A percentile compares a stretch with the other conserved stretches of the same genome.
Conservation (phyloP, 2,329 filamentous ascomycete genomes). For the Xylariomycetidae sp. region DNA sequence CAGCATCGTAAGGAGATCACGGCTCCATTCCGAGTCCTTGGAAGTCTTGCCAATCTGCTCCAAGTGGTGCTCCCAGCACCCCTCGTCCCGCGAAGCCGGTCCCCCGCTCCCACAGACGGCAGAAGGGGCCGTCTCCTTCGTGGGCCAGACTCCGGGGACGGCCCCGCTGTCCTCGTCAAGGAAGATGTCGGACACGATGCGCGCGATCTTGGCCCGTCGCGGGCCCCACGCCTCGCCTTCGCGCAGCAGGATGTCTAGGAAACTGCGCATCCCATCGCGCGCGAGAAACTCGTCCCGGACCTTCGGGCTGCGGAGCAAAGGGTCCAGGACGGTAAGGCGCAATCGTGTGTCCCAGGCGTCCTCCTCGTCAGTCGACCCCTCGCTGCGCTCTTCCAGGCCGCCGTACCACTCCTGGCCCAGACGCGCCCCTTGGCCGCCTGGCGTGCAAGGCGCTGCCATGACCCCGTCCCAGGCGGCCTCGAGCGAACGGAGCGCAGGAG, state of each 20-base stretch:
- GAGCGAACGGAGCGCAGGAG: conserved; percentile 49
- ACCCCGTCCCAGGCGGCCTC: conserved; percentile 40
- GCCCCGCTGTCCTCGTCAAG: conserved; percentile 61
- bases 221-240: conserved; percentile 42
- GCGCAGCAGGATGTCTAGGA: conserved; percentile 46
- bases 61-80: conserved; percentile 55
- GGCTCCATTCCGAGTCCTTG: no score
- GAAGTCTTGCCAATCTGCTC: no score
- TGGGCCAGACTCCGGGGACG: conserved; percentile 50
- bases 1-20: no score
- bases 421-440: not conserved
- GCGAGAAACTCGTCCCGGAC: conserved; percentile 52
- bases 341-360: conserved; percentile 25
- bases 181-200: conserved; percentile 59
- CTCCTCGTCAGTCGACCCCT: no score
- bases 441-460: conserved; percentile 21
- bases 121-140: conserved; percentile 26
- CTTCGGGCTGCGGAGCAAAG: conserved; percentile 46
- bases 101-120: conserved; percentile 29
- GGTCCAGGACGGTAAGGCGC: conserved; percentile 38
- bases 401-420: not conserved
- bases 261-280: conserved; percentile 44
- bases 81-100: conserved; percentile 33
- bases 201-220: conserved; percentile 48
- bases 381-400: no score